phyloP scores from a whole-genome alignment of 495 filamentous ascomycete species.

The Tuber borchii region DNA sequence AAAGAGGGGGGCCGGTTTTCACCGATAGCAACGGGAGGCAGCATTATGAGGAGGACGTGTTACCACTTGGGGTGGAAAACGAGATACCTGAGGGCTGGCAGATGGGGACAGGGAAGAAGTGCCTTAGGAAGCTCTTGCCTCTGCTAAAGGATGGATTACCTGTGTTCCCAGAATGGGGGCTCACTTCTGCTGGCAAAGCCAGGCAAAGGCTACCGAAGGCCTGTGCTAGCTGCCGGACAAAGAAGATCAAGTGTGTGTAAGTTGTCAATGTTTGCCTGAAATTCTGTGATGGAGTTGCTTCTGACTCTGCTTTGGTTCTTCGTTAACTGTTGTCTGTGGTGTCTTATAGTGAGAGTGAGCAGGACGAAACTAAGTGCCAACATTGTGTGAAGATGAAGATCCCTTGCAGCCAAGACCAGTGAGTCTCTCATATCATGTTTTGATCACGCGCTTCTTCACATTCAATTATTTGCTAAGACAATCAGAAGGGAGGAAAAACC shows the following conservation, averaged over 20 bases:
- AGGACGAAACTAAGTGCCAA: slow-evolving; percentile 38
- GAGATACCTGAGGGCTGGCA: slow-evolving; percentile 36
- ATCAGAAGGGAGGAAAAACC: slow-evolving; percentile 36
- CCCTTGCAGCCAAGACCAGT: slow-evolving; percentile 37
- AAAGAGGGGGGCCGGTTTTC: slow-evolving; percentile 36
- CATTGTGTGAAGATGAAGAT: slow-evolving; percentile 41
- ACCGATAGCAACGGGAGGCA: slow-evolving; percentile 31
- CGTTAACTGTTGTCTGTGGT: slow-evolving; percentile 23
- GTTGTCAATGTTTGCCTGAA: slow-evolving; percentile 22
- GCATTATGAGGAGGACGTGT: slow-evolving; percentile 39
- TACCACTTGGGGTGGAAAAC: slow-evolving; percentile 23
- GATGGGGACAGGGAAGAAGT: slow-evolving; percentile 37
- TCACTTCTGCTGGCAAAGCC: slow-evolving; percentile 41
- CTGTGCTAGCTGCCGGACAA: slow-evolving; percentile 38
- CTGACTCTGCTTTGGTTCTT: slow-evolving; percentile 8
- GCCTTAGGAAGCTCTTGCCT: slow-evolving; percentile 37
- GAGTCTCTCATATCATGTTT: slow-evolving; percentile 16
- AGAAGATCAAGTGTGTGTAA: slow-evolving; percentile 44
- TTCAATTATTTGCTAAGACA: slow-evolving; percentile 12
- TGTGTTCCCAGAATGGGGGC: slow-evolving; percentile 42
- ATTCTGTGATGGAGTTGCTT: background rate
- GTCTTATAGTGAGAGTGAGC: slow-evolving; percentile 26
- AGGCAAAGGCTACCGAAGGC: slow-evolving; percentile 40
- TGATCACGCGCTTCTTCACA: slow-evolving; percentile 9
- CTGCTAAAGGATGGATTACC: slow-evolving; percentile 36